phyloP scores from a whole-genome alignment of 345 rosid species.

The Diplotaxis tenuifolia region DNA sequence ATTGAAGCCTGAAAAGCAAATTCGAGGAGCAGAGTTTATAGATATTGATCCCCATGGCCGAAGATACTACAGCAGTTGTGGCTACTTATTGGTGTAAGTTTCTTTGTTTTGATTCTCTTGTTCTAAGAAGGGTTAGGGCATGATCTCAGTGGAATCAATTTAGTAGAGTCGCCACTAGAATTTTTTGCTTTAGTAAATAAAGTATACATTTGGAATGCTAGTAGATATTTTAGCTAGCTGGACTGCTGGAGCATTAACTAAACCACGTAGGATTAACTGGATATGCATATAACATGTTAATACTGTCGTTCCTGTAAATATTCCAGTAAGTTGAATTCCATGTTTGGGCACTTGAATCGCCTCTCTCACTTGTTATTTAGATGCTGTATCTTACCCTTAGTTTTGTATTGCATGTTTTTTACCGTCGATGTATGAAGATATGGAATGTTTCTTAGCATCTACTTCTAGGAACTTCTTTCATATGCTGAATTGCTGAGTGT shows the following conservation, averaged over 20 bases:
- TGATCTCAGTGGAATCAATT: neutral
- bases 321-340: neutral
- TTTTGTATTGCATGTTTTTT: neutral
- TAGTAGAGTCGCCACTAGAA: constrained; percentile 1
- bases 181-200: neutral
- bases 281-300: constrained; percentile 3
- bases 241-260: constrained; percentile 5
- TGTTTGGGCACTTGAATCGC: neutral
- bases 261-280: constrained; percentile 3
- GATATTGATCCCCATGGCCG: constrained; percentile 79
- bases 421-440: constrained; percentile 4
- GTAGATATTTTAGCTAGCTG: neutral
- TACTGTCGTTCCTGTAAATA: neutral
- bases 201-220: neutral
- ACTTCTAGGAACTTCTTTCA: constrained; percentile 5
- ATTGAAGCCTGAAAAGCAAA: constrained; percentile 52
- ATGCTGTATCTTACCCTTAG: constrained; percentile 5
- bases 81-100: constrained; percentile 95
- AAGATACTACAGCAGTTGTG: constrained; percentile 71
- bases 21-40: constrained; percentile 87
- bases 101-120: constrained; percentile 15
- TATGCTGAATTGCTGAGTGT: constrained; percentile 15
- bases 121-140: constrained; percentile 18
- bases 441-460: constrained; percentile 11
- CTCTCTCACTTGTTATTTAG: constrained; percentile 7